Percentiles rank a stretch among this genome's conserved stretches.
phyloP scores from a whole-genome alignment of 164 flowering plant species.

The Magnolia kwangsiensis region DNA sequence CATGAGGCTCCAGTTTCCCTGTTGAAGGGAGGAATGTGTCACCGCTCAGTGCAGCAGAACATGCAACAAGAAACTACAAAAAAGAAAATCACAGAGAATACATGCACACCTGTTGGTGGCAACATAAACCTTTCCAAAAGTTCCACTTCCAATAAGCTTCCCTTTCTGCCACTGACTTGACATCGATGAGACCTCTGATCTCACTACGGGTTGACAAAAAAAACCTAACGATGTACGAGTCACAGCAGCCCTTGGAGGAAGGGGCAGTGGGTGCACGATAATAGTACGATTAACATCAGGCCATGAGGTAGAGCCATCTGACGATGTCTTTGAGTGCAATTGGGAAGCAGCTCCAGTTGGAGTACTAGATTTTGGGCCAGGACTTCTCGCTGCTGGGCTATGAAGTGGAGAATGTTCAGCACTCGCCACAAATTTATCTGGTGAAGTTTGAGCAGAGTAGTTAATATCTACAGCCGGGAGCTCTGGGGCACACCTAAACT shows the following conservation, averaged over 20 bases:
- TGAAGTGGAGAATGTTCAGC: slow-evolving; percentile 50
- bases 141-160: slow-evolving; percentile 93
- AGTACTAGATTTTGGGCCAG: slow-evolving; percentile 26
- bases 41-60: background rate
- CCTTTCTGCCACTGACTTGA: slow-evolving; percentile 77
- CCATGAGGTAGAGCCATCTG: slow-evolving; percentile 28
- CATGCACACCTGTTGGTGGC: slow-evolving; percentile 63
- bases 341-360: slow-evolving; percentile 49
- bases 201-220: slow-evolving; percentile 31
- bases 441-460: slow-evolving; percentile 32
- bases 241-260: slow-evolving; percentile 62
- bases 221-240: slow-evolving; percentile 29
- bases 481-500: slow-evolving; percentile 67
- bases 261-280: slow-evolving; percentile 78
- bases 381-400: slow-evolving; percentile 42
- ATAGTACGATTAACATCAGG: slow-evolving; percentile 35
- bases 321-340: slow-evolving; percentile 30
- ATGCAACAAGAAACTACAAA: background rate
- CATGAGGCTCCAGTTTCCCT: slow-evolving; percentile 90
- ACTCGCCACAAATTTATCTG: slow-evolving; percentile 31
- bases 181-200: slow-evolving; percentile 39
- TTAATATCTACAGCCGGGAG: slow-evolving; percentile 29
- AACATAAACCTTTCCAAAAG: slow-evolving; percentile 90
- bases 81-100: background rate
- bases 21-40: slow-evolving; percentile 12